A percentile compares a stretch with the other conserved stretches of the same genome.
phyloP scores from a whole-genome alignment of 495 filamentous ascomycete species.

The Penicillium paradoxum region DNA sequence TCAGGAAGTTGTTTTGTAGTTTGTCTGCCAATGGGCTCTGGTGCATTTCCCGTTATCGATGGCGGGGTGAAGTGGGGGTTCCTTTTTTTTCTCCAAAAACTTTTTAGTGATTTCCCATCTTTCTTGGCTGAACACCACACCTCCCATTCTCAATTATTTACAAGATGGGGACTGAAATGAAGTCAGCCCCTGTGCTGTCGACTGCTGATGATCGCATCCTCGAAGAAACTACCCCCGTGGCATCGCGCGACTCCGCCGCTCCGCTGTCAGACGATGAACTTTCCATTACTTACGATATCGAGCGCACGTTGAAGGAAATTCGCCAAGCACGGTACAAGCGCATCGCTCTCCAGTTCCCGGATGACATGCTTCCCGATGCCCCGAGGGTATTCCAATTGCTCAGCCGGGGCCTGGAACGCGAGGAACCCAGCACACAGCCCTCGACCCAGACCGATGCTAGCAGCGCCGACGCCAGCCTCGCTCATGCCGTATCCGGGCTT shows the following conservation, averaged over 20 bases:
- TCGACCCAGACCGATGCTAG: conserved; percentile 10
- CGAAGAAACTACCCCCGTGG: conserved; percentile 43
- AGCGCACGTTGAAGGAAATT: conserved; percentile 73
- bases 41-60: conserved; percentile 30
- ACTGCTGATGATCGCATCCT: conserved; percentile 81
- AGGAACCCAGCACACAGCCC: conserved; percentile 15
- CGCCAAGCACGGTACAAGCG: conserved; percentile 61
- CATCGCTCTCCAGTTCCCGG: conserved; percentile 91
- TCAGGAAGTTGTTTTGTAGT: background rate
- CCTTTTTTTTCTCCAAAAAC: conserved; percentile 22
- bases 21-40: conserved; percentile 19
- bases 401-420: conserved; percentile 50
- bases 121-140: background rate
- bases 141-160: conserved; percentile 7
- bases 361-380: conserved; percentile 82
- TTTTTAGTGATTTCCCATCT: conserved; percentile 1
- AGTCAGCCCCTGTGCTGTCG: conserved; percentile 70
- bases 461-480: conserved; percentile 17
- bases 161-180: conserved; percentile 35
- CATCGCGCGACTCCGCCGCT: conserved; percentile 25
- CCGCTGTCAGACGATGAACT: conserved; percentile 65
- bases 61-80: conserved; percentile 38
- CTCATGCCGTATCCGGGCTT: conserved; percentile 29
- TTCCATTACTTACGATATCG: conserved; percentile 76
- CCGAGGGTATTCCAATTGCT: conserved; percentile 72